Conservation (phyloP, 208 protist species). For the Endotrypanum monterogeii region DNA sequence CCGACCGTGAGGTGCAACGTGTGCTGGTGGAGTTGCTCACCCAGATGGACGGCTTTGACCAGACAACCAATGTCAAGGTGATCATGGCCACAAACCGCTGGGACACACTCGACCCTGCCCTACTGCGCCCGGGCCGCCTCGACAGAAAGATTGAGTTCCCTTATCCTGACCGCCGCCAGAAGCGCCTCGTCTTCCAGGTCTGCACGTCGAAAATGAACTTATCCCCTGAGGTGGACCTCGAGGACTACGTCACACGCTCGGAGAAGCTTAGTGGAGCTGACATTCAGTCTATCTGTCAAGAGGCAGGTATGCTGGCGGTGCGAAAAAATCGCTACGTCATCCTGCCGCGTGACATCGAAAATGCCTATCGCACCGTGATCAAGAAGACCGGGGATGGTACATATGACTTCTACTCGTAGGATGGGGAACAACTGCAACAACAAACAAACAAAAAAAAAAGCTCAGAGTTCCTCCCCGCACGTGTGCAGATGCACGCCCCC, state of each 20-base stretch:
- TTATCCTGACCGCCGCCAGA: constrained; percentile 98
- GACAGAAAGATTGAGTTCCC: constrained; percentile 99
- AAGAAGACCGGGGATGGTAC: constrained; percentile 83
- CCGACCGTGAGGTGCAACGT: constrained; percentile 99
- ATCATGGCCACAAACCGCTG: constrained; percentile 99
- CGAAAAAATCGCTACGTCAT: constrained; percentile 99
- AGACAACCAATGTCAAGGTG: constrained; percentile 98
- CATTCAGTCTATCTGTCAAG: constrained; percentile 99
- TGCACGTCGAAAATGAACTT: constrained; percentile 99
- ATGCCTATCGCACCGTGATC: constrained; percentile 94
- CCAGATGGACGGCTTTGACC: constrained; percentile 99
- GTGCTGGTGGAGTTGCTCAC: constrained; percentile 99
- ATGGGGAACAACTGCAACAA: too few relatives aligned
- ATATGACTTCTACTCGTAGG: constrained; percentile 89
- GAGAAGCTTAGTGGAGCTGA: constrained; percentile 99
- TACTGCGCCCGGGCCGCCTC: constrained; percentile 97
- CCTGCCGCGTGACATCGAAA: constrained; percentile 99
- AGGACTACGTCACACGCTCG: constrained; percentile 96
- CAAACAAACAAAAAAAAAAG: too few relatives aligned
- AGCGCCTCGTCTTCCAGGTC: constrained; percentile 99
- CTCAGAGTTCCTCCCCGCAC: not conserved
- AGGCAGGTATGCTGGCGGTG: constrained; percentile 99
- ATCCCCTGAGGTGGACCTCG: constrained; percentile 97
- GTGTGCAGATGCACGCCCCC: not conserved
- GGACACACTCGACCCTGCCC: constrained; percentile 99